Evolutionary conservation across 2,329 filamentous ascomycete genomes (phyloP), one percentile per base, ranked within the genome.

Genomic region (Exophiala alcalophila): DNA sequence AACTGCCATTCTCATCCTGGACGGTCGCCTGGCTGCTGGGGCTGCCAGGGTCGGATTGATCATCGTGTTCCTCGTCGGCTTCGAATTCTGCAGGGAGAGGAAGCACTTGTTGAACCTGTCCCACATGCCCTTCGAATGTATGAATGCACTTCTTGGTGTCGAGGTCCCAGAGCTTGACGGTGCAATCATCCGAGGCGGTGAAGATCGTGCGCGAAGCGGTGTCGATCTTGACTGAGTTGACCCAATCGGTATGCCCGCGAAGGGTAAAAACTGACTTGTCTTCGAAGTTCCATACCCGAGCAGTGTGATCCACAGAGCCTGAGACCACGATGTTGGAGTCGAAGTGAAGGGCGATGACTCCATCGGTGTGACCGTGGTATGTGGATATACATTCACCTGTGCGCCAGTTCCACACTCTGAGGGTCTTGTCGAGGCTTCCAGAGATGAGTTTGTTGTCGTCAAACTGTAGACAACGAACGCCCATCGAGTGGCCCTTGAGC

Each of bases 391-490:
- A 89, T 57, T 88, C 80, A 32, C 92, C 92, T 0, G 88, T 96
- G 49, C 85, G 80, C 89, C 90, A 96, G 61, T 98, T 94, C 92
- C 92, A 98, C 23, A 98, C 81, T 61, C 86, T 90, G 57, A 98
- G 77, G 4, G 84, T 94, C 34, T 80, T 78, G 63, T 97, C 92
- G 42, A 96, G 74, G 60, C 86, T 89, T 37, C 90, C 92, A 43
- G 85, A 94, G 61, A 96, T 90, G 47, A 98, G 75, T 59, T 94
- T 94, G 41, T 79, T 83, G 53, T 94, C 87, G 58, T 96, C 89
- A 59, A 97, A 97, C 60, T 97, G 90, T 25, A 98, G 73, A 41
- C 89, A 86, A 27, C 92, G 80, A 47, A 98, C 86, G 5, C 88
- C 88, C 27, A 80, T 80, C 1, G 80, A 84, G 58, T 97, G 92